These are phyloP conservation scores for Aspergillus thermomutatus DNA, from an alignment of 2,329 filamentous ascomycete species.

Conservation along the genomic window DNA sequence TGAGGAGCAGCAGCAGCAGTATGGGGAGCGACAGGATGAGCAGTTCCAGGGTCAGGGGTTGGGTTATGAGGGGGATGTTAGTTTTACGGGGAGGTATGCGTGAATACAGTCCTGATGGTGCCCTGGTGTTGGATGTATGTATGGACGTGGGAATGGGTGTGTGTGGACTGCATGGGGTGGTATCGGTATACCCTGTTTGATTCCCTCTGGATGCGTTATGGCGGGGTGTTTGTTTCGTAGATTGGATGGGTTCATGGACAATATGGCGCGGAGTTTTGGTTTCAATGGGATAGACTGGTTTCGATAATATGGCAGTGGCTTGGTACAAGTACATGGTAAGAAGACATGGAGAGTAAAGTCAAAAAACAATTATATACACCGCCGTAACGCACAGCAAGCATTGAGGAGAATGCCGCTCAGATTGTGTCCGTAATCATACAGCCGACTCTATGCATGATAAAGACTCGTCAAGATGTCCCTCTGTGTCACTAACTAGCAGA, in stretches of 20 bases:
- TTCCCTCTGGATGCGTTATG: neutral
- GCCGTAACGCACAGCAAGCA: slow-evolving; percentile 15
- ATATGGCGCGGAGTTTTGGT: neutral
- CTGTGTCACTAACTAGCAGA: slow-evolving; percentile 12
- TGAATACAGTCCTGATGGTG: slow-evolving; percentile 5
- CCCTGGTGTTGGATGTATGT: slow-evolving; percentile 2
- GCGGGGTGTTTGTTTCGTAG: neutral
- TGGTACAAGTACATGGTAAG: slow-evolving; percentile 31
- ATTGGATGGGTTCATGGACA: neutral
- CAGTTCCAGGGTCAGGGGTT: slow-evolving; percentile 19
- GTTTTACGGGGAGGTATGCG: slow-evolving; percentile 16
- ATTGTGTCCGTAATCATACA: slow-evolving; percentile 16
- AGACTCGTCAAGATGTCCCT: slow-evolving; percentile 2
- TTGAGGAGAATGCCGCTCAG: slow-evolving; percentile 1
- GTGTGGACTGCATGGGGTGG: neutral
- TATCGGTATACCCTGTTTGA: slow-evolving; percentile 5
- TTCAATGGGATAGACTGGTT: slow-evolving; percentile 11
- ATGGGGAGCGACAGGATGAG: slow-evolving; percentile 19
- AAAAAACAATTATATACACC: slow-evolving; percentile 19
- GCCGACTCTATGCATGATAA: slow-evolving; percentile 10
- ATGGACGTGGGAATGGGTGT: slow-evolving; percentile 1
- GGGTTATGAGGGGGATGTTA: slow-evolving; percentile 22
- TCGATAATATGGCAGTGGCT: slow-evolving; percentile 7
- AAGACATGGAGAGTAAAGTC: slow-evolving; percentile 2
- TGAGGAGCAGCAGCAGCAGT: slow-evolving; percentile 30